Conservation (phyloP, 352 stramenopile genomes). For the Saprolegnia parasitica region DNA sequence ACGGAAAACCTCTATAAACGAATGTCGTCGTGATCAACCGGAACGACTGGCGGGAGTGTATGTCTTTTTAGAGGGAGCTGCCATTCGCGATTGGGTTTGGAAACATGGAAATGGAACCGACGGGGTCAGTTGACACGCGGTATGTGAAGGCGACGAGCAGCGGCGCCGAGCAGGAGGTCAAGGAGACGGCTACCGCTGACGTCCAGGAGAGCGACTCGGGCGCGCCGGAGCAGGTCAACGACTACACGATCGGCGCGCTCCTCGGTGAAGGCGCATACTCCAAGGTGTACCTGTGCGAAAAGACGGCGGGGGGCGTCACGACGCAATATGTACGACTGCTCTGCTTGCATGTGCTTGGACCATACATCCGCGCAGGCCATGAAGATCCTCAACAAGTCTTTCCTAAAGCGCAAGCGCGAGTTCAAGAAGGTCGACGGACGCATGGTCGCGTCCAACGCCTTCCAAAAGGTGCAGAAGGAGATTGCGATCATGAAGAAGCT, state of each 20-base stretch:
- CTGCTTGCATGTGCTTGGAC: too few relatives aligned
- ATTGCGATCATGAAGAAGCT: constrained; percentile 85
- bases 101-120: too few relatives aligned
- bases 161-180: constrained; percentile 35
- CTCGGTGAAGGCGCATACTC: constrained; percentile 75
- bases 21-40: too few relatives aligned
- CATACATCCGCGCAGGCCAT: constrained; percentile 40
- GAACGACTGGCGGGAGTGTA: too few relatives aligned
- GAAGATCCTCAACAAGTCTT: constrained; percentile 83
- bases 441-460: constrained; percentile 71
- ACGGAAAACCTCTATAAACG: too few relatives aligned
- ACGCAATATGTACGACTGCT: constrained; percentile 55
- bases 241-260: constrained; percentile 55
- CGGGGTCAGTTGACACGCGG: too few relatives aligned
- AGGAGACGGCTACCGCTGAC: constrained; percentile 56
- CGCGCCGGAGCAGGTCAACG: constrained; percentile 61
- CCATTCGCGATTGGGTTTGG: not conserved
- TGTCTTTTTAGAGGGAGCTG: too few relatives aligned
- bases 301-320: constrained; percentile 33
- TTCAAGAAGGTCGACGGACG: constrained; percentile 74
- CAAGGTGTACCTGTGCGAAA: constrained; percentile 66
- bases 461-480: constrained; percentile 75
- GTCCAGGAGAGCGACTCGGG: constrained; percentile 61
- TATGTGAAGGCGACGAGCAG: not conserved
- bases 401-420: constrained; percentile 78